Evolutionary conservation across 805 yeast species (phyloP), one percentile per base, ranked within the genome.

Genomic region (Kuraishia cidri): DNA sequence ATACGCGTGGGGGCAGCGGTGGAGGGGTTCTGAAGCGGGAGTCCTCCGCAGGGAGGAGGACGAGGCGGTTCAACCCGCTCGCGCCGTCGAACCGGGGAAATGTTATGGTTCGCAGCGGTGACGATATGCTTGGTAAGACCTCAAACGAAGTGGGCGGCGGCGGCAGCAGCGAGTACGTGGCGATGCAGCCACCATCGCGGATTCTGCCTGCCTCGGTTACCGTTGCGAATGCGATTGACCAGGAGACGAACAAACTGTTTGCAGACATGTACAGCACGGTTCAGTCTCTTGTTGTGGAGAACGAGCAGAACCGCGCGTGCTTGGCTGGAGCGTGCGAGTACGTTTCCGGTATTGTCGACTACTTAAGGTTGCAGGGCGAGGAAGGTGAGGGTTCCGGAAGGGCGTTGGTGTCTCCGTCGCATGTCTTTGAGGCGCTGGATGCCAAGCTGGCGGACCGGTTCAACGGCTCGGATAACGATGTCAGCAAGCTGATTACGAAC

Each of bases 231-330:
- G 27, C 17, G 6, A 27, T 20, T 5, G 30, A 27, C 18, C 20
- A 16, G 10, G 27, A 30, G 11, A 23, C 33, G 20, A n/a, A 21
- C 11, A 4, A n/a, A 11, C 18, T 22, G 19, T 19, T 30, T 6
- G 18, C 27, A 6, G 33, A 21, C 23, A 17, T 30, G 11, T 20
- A 24, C 15, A 19, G 10, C 16, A 23, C 12, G 4, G 14, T 30
- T n/a, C 14, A 13, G 14, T 30, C 33, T 5, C 20, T 30, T 17
- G 20, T 23, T 7, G 13, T 14, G 10, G 33, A 30, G 15, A 30
- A 30, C 23, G 26, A 30, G 11, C 14, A 18, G 6, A 29, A 29
- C 15, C 17, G 14, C 5, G 6, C 16, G 16, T 29, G 21, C 25
- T 17, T 29, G 15, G 13, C 19, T 3, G 24, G 15, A 5, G 23